Evolutionary conservation across 2,329 filamentous ascomycete species (phyloP).

Genomic region (Didymella pinodella): DNA sequence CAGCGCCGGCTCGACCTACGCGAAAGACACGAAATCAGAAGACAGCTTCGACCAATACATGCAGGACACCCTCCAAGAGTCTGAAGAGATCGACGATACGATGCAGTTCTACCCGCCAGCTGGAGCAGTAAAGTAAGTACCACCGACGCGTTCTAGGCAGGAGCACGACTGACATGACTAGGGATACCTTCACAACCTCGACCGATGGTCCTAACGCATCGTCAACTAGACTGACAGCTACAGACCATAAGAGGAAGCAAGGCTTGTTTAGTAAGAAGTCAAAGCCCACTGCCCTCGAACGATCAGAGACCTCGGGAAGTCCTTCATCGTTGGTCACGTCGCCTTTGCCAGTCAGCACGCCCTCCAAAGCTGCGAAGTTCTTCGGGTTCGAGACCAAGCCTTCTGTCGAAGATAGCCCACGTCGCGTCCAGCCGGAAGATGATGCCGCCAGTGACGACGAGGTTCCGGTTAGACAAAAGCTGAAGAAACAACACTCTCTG

Average conservation of each 20-base stretch:
- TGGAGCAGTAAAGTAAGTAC: conserved; percentile 7
- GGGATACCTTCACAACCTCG: not conserved
- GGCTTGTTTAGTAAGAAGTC: conserved; percentile 26
- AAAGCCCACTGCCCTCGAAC: conserved; percentile 24
- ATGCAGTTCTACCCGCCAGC: conserved; percentile 6
- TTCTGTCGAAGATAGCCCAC: conserved; percentile 3
- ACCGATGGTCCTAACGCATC: conserved; percentile 3
- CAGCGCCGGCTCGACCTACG: conserved; percentile 3
- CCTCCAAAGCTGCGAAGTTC: conserved; percentile 34
- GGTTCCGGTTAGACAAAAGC: conserved; percentile 13
- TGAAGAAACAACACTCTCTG: conserved; percentile 10
- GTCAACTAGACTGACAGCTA: conserved; percentile 5
- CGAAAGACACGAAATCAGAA: conserved; percentile 11
- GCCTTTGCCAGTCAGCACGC: conserved; percentile 31
- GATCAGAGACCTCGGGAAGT: conserved; percentile 16
- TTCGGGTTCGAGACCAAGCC: conserved; percentile 25
- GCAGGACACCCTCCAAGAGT: not conserved
- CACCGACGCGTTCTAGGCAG: not conserved
- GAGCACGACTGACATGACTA: not conserved
- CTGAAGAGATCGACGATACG: not conserved
- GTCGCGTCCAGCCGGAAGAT: not conserved
- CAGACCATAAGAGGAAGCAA: conserved; percentile 30
- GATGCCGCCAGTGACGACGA: conserved; percentile 11
- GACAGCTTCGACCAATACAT: conserved; percentile 11
- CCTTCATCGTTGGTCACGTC: conserved; percentile 14